Percentiles rank a stretch among this genome's conserved stretches.
Evolutionary conservation across 2,329 filamentous ascomycete species (phyloP).

Genomic region (Ophiostoma pallidulum): DNA sequence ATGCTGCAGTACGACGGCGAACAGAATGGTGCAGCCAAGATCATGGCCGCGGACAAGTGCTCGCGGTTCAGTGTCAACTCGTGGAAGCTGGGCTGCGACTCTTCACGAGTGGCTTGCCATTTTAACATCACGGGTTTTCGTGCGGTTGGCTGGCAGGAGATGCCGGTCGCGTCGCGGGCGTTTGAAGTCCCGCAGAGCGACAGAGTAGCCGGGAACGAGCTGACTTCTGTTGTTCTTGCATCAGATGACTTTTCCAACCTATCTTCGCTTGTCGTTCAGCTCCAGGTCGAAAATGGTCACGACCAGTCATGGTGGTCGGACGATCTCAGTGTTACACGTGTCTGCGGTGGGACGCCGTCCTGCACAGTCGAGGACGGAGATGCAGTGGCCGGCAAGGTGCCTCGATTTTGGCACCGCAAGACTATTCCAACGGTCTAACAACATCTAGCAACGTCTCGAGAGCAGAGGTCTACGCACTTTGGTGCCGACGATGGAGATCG

Average conservation of each 20-base stretch:
- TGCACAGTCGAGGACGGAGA: background rate
- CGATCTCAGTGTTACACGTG: constrained; percentile 23
- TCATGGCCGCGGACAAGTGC: constrained; percentile 20
- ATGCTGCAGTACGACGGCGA: constrained; percentile 19
- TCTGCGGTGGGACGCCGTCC: background rate
- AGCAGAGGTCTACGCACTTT: too few species aligned
- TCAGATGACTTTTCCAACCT: constrained; percentile 24
- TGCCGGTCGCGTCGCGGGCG: constrained; percentile 18
- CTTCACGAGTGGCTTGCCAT: constrained; percentile 23
- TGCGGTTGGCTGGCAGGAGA: constrained; percentile 17
- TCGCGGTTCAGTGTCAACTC: constrained; percentile 30
- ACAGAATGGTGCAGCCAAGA: constrained; percentile 18
- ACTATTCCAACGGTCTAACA: background rate
- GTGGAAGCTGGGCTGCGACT: constrained; percentile 31
- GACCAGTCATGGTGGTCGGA: constrained; percentile 36
- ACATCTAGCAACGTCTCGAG: too few species aligned
- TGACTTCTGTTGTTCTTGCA: constrained; percentile 21
- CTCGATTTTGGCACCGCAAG: background rate
- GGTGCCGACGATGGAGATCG: too few species aligned
- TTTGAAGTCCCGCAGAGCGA: constrained; percentile 24
- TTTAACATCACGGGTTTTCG: constrained; percentile 29
- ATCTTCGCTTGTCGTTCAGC: constrained; percentile 30
- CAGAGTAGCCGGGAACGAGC: constrained; percentile 21
- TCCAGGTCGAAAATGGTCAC: constrained; percentile 24
- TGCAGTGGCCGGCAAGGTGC: background rate